A percentile compares a stretch with the other conserved stretches of the same genome.
These are phyloP conservation scores for Leishmania amazonensis DNA, from an alignment of 208 protist genomes.

Conservation along the genomic window DNA sequence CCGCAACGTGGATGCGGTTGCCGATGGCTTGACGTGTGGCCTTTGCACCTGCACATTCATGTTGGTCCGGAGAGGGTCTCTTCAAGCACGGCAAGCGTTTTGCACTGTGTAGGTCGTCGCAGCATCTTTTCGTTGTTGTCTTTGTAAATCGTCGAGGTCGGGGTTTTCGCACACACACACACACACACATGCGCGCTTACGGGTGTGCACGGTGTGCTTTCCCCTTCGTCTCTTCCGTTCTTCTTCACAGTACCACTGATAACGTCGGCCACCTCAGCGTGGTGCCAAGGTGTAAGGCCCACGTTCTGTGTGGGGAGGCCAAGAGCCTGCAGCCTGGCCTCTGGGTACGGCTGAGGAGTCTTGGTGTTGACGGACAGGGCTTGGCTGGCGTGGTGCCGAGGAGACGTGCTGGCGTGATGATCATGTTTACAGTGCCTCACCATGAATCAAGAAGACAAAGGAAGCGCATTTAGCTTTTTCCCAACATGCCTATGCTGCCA, in stretches of 20 bases:
- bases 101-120: background rate
- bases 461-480: background rate
- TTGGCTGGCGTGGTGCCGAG: background rate
- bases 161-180: background rate
- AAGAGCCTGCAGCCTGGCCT: background rate
- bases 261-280: background rate
- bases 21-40: background rate
- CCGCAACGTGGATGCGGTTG: background rate
- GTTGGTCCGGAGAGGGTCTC: background rate
- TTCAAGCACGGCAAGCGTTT: background rate
- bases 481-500: no score
- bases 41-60: background rate
- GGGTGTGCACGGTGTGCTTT: background rate
- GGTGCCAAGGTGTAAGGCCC: background rate
- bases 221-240: background rate
- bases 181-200: background rate
- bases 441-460: background rate
- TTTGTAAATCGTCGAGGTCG: background rate
- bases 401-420: background rate
- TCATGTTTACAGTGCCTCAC: background rate
- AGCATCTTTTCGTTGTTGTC: background rate
- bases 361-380: background rate
- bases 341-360: background rate
- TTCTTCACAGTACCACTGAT: background rate
- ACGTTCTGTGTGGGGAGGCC: background rate